Conservation (phyloP, 2,329 filamentous ascomycete species). For the Fusarium pseudocircinatum region DNA sequence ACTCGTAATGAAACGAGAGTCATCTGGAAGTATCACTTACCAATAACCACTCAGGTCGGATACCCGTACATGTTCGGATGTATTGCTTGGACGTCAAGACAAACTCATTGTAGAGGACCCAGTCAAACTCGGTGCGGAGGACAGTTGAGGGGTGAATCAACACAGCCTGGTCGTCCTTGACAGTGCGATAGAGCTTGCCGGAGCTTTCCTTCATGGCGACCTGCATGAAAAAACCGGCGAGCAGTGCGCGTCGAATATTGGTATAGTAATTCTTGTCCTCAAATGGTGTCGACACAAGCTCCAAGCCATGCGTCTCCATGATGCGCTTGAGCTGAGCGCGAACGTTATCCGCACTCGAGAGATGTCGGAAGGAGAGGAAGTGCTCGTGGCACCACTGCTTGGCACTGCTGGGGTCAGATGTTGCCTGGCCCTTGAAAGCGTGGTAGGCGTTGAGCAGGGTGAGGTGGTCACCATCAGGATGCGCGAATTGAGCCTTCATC, state of each 20-base stretch:
- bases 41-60: conserved; percentile 93
- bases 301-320: conserved; percentile 91
- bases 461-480: conserved; percentile 92
- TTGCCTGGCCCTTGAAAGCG: conserved; percentile 83
- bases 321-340: conserved; percentile 91
- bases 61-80: conserved; percentile 89
- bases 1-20: not conserved
- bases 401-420: conserved; percentile 68
- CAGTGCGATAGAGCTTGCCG: conserved; percentile 91
- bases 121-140: conserved; percentile 87
- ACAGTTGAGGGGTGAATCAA: conserved; percentile 94
- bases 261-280: conserved; percentile 97
- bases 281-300: conserved; percentile 88
- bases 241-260: conserved; percentile 92
- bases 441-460: conserved; percentile 98
- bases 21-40: conserved; percentile 60
- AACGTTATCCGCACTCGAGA: conserved; percentile 94
- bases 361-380: conserved; percentile 87
- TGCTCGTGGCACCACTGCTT: conserved; percentile 98
- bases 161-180: conserved; percentile 96
- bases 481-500: conserved; percentile 95
- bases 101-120: conserved; percentile 98
- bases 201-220: conserved; percentile 91
- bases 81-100: conserved; percentile 98
- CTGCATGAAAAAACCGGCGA: conserved; percentile 99